Base-by-base conservation (phyloP, 108 stramenopile species). In the Asterionellopsis glacialis region DNA sequence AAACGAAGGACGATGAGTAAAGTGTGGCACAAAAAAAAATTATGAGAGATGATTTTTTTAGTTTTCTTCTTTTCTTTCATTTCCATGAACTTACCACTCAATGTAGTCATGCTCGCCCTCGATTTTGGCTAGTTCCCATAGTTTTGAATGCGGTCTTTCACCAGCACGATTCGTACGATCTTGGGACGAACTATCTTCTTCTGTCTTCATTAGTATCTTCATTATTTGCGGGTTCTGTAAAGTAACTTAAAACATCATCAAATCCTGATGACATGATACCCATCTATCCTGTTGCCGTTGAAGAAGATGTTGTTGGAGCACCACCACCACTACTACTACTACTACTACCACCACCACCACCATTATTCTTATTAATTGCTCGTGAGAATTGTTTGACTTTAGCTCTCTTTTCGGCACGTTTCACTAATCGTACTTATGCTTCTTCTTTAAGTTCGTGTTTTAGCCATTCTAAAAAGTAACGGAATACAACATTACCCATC, bases 381-480 rank as follows among this genome's bases (percentile, higher is more conserved):
- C 7, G 27, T 13, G 24, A 11, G 3, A 33, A 19, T n/a, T 11
- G 10, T 40, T 28, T 42, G 3, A 33, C 55, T 22, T 55, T 33
- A 18, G 16, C 21, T 58, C 57, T 39, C 25, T 40, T 57, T 51
- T 81, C 55, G 1, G 81, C 76, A 41, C 65, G 64, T 52, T 69
- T 55, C 16, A 76, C 71, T 45, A 69, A 82, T 28, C 74, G 68
- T 40, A 69, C 63, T 43, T 81, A 84, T 18, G 81, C 85, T 53
- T 93, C 88, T 45, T 88, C 63, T 61, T 73, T 60, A 74, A 92
- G 70, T 81, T 92, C 73, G 10, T 75, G 62, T 27, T 80, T 61
- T 9, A 93, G 64, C 91, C 91, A 93, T 57, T 84, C 82, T 42
- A 89, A 64, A 64, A 93, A 93, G 67, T 88, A 93, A 1, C 85